These are phyloP conservation scores for Datura wrightii DNA, from an alignment of 257 asterid genomes.

Conservation along the genomic window DNA sequence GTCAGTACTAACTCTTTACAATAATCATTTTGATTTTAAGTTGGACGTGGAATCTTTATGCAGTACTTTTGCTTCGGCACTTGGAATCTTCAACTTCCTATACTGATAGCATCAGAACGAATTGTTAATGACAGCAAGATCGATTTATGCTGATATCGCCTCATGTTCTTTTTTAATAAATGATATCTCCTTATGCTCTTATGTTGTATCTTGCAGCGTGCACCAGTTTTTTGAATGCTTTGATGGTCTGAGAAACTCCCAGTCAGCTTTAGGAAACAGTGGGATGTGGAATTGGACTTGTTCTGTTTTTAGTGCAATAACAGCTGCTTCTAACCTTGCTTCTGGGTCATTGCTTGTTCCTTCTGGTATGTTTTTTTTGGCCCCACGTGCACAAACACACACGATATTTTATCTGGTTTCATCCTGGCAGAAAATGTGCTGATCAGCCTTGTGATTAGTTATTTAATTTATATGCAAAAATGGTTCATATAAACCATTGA, in stretches of 20 bases:
- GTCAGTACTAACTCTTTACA: conserved; percentile 1
- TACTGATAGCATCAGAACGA: neutral
- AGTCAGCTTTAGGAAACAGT: conserved; percentile 91
- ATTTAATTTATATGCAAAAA: neutral
- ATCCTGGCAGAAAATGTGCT: conserved; percentile 21
- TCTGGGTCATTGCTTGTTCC: conserved; percentile 84
- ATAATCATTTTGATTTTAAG: conserved; percentile 6
- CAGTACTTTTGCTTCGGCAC: neutral
- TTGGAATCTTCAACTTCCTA: conserved; percentile 12
- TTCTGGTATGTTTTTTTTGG: conserved; percentile 58
- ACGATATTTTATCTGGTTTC: neutral
- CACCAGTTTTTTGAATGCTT: conserved; percentile 98
- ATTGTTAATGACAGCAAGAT: conserved; percentile 8
- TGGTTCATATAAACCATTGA: conserved; percentile 10
- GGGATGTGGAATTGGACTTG: conserved; percentile 99
- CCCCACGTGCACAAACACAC: neutral
- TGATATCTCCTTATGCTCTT: conserved; percentile 33
- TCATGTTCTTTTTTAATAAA: conserved; percentile 12
- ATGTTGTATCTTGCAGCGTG: conserved; percentile 67
- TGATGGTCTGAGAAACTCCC: conserved; percentile 91
- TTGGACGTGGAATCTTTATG: neutral
- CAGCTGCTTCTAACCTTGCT: conserved; percentile 97
- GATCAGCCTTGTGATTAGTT: conserved; percentile 23
- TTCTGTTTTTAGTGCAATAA: conserved; percentile 90
- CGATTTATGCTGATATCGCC: neutral